Conservation (phyloP, 2,329 filamentous ascomycete species). For the Cytospora mali region DNA sequence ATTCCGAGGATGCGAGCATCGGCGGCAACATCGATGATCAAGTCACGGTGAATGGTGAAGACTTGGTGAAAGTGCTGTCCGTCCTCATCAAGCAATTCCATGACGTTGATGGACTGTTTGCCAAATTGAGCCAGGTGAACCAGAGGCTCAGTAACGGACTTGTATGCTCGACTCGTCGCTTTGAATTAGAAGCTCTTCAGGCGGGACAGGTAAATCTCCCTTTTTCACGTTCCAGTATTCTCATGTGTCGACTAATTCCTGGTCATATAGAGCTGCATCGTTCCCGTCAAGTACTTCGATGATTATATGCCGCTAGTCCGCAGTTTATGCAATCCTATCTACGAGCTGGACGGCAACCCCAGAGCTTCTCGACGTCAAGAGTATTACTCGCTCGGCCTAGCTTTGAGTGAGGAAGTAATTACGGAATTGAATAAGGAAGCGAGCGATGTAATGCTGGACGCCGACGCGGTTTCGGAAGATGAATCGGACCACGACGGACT, state of each 20-base stretch:
- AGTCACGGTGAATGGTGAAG: slow-evolving; percentile 41
- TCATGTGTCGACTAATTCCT: neutral
- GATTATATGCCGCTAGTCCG: slow-evolving; percentile 46
- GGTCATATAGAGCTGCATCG: slow-evolving; percentile 41
- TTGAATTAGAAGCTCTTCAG: slow-evolving; percentile 56
- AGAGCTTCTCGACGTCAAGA: slow-evolving; percentile 39
- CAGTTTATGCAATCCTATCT: slow-evolving; percentile 47
- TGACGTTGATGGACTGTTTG: slow-evolving; percentile 37
- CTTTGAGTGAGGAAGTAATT: slow-evolving; percentile 46
- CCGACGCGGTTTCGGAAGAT: slow-evolving; percentile 14
- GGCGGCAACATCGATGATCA: slow-evolving; percentile 35
- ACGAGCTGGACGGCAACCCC: slow-evolving; percentile 37
- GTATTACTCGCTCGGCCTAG: slow-evolving; percentile 47
- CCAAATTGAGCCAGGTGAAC: slow-evolving; percentile 41
- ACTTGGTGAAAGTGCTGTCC: slow-evolving; percentile 43
- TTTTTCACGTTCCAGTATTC: neutral
- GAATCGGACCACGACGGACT: slow-evolving; percentile 20
- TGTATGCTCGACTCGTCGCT: slow-evolving; percentile 46
- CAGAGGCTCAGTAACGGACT: slow-evolving; percentile 41
- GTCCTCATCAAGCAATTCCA: slow-evolving; percentile 41
- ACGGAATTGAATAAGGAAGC: slow-evolving; percentile 34
- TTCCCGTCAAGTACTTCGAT: slow-evolving; percentile 43
- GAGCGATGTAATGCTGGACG: slow-evolving; percentile 17
- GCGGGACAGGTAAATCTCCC: slow-evolving; percentile 51
- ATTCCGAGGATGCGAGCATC: slow-evolving; percentile 40